Conservation (phyloP, 139 green algal genomes). For the Closterium sp. region DNA sequence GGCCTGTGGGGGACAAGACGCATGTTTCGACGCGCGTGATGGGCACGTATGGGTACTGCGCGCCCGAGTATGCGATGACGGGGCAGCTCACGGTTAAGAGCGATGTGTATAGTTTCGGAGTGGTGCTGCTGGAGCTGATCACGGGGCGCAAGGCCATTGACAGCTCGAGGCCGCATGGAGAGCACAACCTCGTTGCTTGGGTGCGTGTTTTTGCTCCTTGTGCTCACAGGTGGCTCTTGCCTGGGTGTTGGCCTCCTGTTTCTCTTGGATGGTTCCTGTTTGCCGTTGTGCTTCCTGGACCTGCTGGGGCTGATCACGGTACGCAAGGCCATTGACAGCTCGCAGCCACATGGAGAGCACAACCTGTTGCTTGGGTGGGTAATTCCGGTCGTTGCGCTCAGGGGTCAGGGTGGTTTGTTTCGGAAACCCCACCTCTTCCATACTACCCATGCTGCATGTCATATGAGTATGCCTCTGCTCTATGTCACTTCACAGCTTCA, state of each 20-base stretch:
- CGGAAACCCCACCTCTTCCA: not conserved
- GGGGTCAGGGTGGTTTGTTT: not conserved
- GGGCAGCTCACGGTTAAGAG: constrained; percentile 47
- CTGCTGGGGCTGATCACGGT: constrained; percentile 65
- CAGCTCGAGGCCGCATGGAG: constrained; percentile 26
- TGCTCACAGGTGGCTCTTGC: not conserved
- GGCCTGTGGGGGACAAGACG: constrained; percentile 48
- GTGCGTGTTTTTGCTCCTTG: constrained; percentile 18
- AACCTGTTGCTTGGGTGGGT: constrained; percentile 45
- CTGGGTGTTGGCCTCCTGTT: not conserved
- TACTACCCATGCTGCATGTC: not conserved
- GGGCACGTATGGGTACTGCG: constrained; percentile 75
- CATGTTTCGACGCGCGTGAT: constrained; percentile 53
- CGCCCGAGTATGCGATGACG: constrained; percentile 66
- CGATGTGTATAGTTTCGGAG: constrained; percentile 62
- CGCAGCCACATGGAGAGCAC: constrained; percentile 35
- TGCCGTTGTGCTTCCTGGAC: constrained; percentile 11
- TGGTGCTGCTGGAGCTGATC: constrained; percentile 62
- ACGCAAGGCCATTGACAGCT: constrained; percentile 52
- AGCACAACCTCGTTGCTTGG: constrained; percentile 56
- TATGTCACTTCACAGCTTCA: not conserved
- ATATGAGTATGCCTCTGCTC: not conserved
- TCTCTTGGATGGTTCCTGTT: too few relatives aligned
- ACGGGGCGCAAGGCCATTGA: constrained; percentile 61
- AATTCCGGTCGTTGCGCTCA: not conserved